Conservation (phyloP, 371 early-diverging fungal genomes). For the Rhizomucor miehei region DNA sequence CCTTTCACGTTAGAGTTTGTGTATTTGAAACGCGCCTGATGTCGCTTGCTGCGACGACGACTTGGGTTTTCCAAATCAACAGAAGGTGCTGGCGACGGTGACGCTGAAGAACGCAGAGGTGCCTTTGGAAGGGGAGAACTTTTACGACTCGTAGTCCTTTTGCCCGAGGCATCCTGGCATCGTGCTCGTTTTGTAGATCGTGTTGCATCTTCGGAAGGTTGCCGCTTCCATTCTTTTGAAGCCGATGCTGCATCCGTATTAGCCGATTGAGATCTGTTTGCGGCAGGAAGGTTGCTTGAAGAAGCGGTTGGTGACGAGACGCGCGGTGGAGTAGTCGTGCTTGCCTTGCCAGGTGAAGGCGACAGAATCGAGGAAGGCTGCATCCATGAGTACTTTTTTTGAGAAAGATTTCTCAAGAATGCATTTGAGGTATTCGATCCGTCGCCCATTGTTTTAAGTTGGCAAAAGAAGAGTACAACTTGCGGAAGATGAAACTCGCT, state of each 20-base stretch:
- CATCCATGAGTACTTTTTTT: slow-evolving; percentile 55
- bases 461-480: too few species aligned
- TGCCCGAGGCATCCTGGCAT: background rate
- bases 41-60: background rate
- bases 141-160: background rate
- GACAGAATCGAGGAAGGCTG: slow-evolving; percentile 21
- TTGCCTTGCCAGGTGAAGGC: background rate
- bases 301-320: background rate
- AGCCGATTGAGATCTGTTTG: background rate
- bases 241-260: too few species aligned
- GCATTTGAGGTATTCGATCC: slow-evolving; percentile 18
- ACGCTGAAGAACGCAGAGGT: background rate
- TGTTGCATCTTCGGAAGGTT: too few species aligned
- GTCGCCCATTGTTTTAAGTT: slow-evolving; percentile 7
- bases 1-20: slow-evolving; percentile 48
- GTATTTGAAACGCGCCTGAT: slow-evolving; percentile 44
- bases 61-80: background rate
- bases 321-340: background rate
- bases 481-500: too few species aligned
- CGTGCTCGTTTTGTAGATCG: background rate
- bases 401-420: slow-evolving; percentile 42
- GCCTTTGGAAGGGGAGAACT: background rate
- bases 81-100: slow-evolving; percentile 3
- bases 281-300: background rate
- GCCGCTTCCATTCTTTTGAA: too few species aligned